phyloP scores from a whole-genome alignment of 352 stramenopile genomes.

The Globisporangium abappressorium region DNA sequence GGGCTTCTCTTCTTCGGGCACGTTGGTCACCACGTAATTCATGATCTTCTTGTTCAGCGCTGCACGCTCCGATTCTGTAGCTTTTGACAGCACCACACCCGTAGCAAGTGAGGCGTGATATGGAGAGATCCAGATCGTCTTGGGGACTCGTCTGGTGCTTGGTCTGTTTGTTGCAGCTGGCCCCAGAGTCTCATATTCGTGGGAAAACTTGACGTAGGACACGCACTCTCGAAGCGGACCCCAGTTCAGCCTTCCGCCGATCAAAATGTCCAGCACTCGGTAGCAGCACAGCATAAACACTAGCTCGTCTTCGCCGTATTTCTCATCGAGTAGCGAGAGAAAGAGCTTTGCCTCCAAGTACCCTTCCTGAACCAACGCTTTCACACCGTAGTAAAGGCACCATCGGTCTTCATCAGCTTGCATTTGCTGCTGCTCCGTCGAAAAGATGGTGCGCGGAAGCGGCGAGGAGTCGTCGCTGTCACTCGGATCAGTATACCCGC shows the following conservation, averaged over 20 bases:
- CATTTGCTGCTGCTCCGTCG: slow-evolving; percentile 35
- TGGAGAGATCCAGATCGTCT: slow-evolving; percentile 80
- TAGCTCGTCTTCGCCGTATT: slow-evolving; percentile 90
- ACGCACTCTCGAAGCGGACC: slow-evolving; percentile 54
- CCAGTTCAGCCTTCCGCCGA: slow-evolving; percentile 54
- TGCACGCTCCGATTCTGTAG: slow-evolving; percentile 52
- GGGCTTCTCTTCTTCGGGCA: slow-evolving; percentile 56
- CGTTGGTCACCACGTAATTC: slow-evolving; percentile 61
- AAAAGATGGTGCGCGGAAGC: slow-evolving; percentile 7
- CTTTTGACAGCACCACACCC: slow-evolving; percentile 68
- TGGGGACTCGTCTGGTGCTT: slow-evolving; percentile 33
- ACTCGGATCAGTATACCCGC: neutral
- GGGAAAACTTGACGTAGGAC: slow-evolving; percentile 54
- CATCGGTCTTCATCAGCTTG: slow-evolving; percentile 89
- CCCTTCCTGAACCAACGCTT: slow-evolving; percentile 77
- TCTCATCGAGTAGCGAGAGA: slow-evolving; percentile 90
- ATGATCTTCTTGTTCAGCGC: slow-evolving; percentile 64
- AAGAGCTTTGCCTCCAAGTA: slow-evolving; percentile 91
- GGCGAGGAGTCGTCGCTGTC: slow-evolving; percentile 4
- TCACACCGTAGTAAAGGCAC: slow-evolving; percentile 93
- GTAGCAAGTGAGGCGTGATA: slow-evolving; percentile 74
- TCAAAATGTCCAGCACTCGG: slow-evolving; percentile 70
- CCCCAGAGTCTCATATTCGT: slow-evolving; percentile 42
- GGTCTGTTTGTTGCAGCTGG: neutral
- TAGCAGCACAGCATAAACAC: slow-evolving; percentile 91